phyloP scores from a whole-genome alignment of 73 alveolate genomes.

The Uronychia setigera region DNA sequence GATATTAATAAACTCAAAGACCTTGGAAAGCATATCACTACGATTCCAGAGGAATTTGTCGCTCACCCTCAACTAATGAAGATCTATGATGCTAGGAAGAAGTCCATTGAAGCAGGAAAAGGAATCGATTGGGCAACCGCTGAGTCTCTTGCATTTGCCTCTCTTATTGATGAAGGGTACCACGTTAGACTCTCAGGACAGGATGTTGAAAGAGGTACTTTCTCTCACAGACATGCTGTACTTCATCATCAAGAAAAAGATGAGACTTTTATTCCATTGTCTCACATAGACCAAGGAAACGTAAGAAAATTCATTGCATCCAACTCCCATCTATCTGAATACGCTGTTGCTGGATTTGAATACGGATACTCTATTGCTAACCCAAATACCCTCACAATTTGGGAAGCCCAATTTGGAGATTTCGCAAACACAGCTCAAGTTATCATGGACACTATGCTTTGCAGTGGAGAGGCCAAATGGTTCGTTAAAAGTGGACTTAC shows the following conservation, averaged over 20 bases:
- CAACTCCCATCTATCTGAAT: slow-evolving; percentile 65
- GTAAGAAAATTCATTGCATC: slow-evolving; percentile 53
- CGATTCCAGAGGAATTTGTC: slow-evolving; percentile 70
- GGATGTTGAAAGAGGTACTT: slow-evolving; percentile 98
- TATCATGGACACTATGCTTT: slow-evolving; percentile 83
- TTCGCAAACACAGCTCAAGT: slow-evolving; percentile 88
- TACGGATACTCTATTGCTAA: slow-evolving; percentile 87
- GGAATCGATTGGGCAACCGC: slow-evolving; percentile 97
- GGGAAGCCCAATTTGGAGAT: slow-evolving; percentile 98
- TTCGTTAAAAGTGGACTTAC: slow-evolving; percentile 82
- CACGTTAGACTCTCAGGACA: slow-evolving; percentile 92
- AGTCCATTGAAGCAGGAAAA: slow-evolving; percentile 83
- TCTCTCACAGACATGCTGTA: slow-evolving; percentile 93
- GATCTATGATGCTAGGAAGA: slow-evolving; percentile 69
- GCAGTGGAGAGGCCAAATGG: slow-evolving; percentile 96
- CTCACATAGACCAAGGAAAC: slow-evolving; percentile 24
- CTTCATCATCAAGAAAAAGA: slow-evolving; percentile 73
- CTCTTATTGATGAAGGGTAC: slow-evolving; percentile 87
- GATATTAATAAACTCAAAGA: slow-evolving; percentile 45
- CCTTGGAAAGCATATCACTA: slow-evolving; percentile 63
- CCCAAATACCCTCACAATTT: slow-evolving; percentile 83
- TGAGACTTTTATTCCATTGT: slow-evolving; percentile 51
- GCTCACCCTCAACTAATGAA: slow-evolving; percentile 76
- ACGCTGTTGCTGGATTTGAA: slow-evolving; percentile 83
- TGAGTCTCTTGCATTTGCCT: slow-evolving; percentile 95